phyloP scores from a whole-genome alignment of 2,329 filamentous ascomycete species.

The Tricladium varicosporioides region DNA sequence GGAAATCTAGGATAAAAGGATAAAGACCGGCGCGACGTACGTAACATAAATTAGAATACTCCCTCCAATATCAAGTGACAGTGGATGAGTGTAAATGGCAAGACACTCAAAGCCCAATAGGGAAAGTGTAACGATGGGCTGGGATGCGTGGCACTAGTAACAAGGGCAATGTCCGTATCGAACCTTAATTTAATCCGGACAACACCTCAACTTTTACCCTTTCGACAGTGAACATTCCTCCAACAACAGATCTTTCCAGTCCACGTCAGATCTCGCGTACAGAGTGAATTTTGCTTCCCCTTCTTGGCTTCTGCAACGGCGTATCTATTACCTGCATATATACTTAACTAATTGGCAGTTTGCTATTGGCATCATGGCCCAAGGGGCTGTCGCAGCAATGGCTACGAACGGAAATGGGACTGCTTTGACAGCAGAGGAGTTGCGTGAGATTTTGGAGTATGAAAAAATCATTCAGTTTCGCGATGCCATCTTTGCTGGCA shows the following conservation, averaged over 20 bases:
- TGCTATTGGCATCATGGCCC: conserved; percentile 30
- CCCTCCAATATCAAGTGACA: neutral
- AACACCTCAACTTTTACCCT: neutral
- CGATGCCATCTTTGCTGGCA: conserved; percentile 77
- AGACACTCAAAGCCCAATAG: neutral
- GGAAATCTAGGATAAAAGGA: neutral
- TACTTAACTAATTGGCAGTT: conserved; percentile 22
- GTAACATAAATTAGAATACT: neutral
- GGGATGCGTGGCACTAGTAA: neutral
- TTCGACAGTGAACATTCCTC: neutral
- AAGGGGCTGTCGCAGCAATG: conserved; percentile 37
- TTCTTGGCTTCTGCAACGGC: conserved; percentile 4
- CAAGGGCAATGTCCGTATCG: neutral
- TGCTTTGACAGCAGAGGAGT: conserved; percentile 45
- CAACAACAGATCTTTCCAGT: neutral
- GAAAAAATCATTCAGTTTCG: conserved; percentile 77
- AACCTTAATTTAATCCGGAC: neutral
- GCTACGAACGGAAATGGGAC: conserved; percentile 23
- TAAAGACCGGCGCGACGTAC: neutral
- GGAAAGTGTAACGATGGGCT: neutral
- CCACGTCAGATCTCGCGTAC: neutral
- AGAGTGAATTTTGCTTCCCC: conserved; percentile 12
- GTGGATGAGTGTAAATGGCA: neutral
- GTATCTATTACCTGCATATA: conserved; percentile 15
- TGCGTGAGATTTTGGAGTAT: conserved; percentile 66